Evolutionary conservation across 192 early-diverging fungal species (phyloP).

Genomic region (Podochytrium sp.): DNA sequence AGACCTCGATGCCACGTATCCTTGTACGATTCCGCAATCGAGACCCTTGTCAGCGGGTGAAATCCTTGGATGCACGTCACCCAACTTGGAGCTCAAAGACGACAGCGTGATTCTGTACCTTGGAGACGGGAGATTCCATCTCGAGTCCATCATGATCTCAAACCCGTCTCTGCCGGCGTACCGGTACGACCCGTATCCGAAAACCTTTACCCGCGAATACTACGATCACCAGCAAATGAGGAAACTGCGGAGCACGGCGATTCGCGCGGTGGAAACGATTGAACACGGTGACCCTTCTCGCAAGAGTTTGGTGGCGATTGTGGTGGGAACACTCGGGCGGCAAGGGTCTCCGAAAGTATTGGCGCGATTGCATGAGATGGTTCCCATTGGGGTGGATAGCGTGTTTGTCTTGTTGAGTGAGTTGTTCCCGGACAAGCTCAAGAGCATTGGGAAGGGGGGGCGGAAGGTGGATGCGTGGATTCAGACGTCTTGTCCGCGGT

Average conservation of each 20-base stretch:
- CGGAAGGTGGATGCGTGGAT: conserved; percentile 71
- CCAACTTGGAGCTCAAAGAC: conserved; percentile 63
- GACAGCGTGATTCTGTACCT: conserved; percentile 47
- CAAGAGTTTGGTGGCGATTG: conserved; percentile 72
- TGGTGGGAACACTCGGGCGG: conserved; percentile 93
- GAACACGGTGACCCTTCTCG: conserved; percentile 60
- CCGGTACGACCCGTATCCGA: conserved; percentile 93
- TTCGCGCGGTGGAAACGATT: conserved; percentile 47
- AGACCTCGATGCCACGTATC: conserved; percentile 66
- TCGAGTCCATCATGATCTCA: conserved; percentile 98
- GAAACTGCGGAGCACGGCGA: conserved; percentile 79
- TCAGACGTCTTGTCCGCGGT: conserved; percentile 93
- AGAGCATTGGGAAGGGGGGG: conserved; percentile 72
- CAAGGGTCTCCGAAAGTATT: conserved; percentile 91
- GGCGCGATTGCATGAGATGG: not conserved
- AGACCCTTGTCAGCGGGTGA: conserved; percentile 96
- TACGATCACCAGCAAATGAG: conserved; percentile 96
- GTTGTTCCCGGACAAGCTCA: conserved; percentile 92
- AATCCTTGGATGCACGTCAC: conserved; percentile 94
- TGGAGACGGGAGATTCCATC: conserved; percentile 96
- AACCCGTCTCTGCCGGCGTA: conserved; percentile 90
- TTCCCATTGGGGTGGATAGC: conserved; percentile 1
- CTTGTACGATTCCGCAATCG: conserved; percentile 82
- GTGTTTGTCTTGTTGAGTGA: conserved; percentile 86
- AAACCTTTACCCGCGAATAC: conserved; percentile 87